Percentiles rank a stretch among this genome's conserved stretches.
Conservation (phyloP, 176 grass and related monocot genomes). For the Olyra latifolia region DNA sequence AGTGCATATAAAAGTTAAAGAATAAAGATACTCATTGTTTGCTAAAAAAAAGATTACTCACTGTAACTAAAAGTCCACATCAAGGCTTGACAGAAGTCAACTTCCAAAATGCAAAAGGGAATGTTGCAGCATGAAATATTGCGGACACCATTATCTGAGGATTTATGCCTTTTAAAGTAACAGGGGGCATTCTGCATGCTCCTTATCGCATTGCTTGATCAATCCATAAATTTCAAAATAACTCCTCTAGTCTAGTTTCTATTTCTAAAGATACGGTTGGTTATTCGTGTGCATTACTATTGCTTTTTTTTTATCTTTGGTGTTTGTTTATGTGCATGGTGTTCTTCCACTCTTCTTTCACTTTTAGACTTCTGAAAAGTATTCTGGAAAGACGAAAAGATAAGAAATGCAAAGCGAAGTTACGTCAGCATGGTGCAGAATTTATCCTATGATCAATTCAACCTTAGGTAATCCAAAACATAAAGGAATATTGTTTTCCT, state of each 20-base stretch:
- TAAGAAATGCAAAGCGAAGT: constrained; percentile 30
- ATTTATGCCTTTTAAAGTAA: constrained; percentile 46
- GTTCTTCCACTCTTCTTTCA: constrained; percentile 15
- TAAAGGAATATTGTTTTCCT: constrained; percentile 4
- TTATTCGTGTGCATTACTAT: neutral
- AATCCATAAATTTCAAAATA: constrained; percentile 20
- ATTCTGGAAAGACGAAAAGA: neutral
- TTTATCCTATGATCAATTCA: constrained; percentile 23
- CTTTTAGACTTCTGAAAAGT: constrained; percentile 26
- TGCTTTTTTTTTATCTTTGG: neutral
- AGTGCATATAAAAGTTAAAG: constrained; percentile 17
- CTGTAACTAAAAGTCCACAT: constrained; percentile 39
- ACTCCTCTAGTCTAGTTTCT: constrained; percentile 3
- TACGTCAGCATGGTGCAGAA: constrained; percentile 25
- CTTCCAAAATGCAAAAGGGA: constrained; percentile 40
- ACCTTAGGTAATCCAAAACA: constrained; percentile 34
- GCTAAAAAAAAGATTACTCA: constrained; percentile 11
- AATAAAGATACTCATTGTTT: too few relatives aligned
- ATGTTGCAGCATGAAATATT: constrained; percentile 37
- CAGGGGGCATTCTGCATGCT: constrained; percentile 17
- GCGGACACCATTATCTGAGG: constrained; percentile 1
- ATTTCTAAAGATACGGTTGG: neutral
- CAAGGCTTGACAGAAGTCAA: constrained; percentile 52
- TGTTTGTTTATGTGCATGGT: constrained; percentile 1
- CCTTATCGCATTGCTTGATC: constrained; percentile 34